These are phyloP conservation scores for Rosa hybrid DNA, from an alignment of 331 rosid species.

Conservation along the genomic window DNA sequence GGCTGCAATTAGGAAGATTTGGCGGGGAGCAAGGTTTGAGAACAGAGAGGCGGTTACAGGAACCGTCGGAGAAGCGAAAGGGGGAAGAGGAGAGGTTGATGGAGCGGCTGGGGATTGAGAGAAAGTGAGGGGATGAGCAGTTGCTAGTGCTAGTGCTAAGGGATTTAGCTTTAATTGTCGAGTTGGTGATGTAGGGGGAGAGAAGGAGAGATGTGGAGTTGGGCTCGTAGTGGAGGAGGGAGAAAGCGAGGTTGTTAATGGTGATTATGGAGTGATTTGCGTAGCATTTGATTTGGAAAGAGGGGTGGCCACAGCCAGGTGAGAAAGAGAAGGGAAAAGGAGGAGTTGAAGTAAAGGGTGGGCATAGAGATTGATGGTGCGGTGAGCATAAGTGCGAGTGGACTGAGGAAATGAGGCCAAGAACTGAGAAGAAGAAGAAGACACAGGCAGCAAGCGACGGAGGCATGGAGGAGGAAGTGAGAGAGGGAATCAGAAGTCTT, in stretches of 20 bases:
- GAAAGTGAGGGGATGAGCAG: conserved; percentile 37
- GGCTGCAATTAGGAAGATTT: conserved; percentile 55
- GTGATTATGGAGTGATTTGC: conserved; percentile 54
- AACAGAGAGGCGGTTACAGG: conserved; percentile 61
- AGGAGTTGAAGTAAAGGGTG: conserved; percentile 57
- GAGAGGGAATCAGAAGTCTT: neutral
- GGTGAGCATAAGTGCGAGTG: conserved; percentile 41
- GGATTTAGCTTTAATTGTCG: neutral
- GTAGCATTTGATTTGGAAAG: conserved; percentile 66
- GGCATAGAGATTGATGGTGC: conserved; percentile 34
- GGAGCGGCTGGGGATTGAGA: conserved; percentile 49
- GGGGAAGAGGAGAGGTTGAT: conserved; percentile 68
- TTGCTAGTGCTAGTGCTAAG: neutral
- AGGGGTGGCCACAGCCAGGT: conserved; percentile 90
- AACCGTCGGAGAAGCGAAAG: conserved; percentile 53
- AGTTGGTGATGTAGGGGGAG: conserved; percentile 40
- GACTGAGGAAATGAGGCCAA: neutral
- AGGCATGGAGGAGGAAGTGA: conserved; percentile 14
- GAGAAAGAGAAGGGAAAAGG: conserved; percentile 72
- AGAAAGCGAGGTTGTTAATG: conserved; percentile 66
- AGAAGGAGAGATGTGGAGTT: conserved; percentile 58
- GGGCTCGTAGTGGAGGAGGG: conserved; percentile 55
- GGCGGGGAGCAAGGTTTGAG: conserved; percentile 72
- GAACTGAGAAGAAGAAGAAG: conserved; percentile 15
- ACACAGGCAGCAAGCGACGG: neutral